A percentile compares a stretch with the other conserved stretches of the same genome.
Evolutionary conservation across 78 protist genomes (phyloP).

Genomic region (Polysphondylium violaceum): DNA sequence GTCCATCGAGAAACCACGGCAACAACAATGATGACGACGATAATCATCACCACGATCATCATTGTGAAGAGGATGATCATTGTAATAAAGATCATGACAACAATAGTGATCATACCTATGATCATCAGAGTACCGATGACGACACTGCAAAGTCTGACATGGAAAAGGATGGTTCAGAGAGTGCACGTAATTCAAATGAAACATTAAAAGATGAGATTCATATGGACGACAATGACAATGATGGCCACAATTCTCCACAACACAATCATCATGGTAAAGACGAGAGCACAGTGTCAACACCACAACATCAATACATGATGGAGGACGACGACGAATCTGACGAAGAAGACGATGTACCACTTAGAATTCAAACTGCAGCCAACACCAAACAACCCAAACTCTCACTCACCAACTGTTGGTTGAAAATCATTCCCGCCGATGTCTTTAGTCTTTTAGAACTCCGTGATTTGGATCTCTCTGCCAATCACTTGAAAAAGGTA

Average conservation of each 20-base stretch:
- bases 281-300: slow-evolving; percentile 36
- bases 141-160: slow-evolving; percentile 21
- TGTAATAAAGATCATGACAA: slow-evolving; percentile 1
- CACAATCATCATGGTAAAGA: too few species aligned
- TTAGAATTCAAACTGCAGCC: slow-evolving; percentile 31
- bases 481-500: slow-evolving; percentile 70
- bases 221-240: not conserved
- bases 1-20: not conserved
- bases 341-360: slow-evolving; percentile 61
- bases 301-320: slow-evolving; percentile 1
- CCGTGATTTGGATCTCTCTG: slow-evolving; percentile 67
- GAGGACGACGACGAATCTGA: slow-evolving; percentile 67
- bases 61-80: not conserved
- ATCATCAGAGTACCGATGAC: slow-evolving; percentile 67
- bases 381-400: slow-evolving; percentile 38
- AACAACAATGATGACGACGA: not conserved
- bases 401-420: slow-evolving; percentile 45
- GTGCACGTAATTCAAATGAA: slow-evolving; percentile 6
- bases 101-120: slow-evolving; percentile 12
- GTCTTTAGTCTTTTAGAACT: slow-evolving; percentile 47
- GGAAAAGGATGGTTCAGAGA: not conserved
- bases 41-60: not conserved
- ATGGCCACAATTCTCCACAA: not conserved
- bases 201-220: not conserved
- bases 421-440: slow-evolving; percentile 53